Percentiles rank a stretch among this genome's conserved stretches.
These are phyloP conservation scores for Kokia cookei DNA, from an alignment of 441 rosid species.

Conservation along the genomic window DNA sequence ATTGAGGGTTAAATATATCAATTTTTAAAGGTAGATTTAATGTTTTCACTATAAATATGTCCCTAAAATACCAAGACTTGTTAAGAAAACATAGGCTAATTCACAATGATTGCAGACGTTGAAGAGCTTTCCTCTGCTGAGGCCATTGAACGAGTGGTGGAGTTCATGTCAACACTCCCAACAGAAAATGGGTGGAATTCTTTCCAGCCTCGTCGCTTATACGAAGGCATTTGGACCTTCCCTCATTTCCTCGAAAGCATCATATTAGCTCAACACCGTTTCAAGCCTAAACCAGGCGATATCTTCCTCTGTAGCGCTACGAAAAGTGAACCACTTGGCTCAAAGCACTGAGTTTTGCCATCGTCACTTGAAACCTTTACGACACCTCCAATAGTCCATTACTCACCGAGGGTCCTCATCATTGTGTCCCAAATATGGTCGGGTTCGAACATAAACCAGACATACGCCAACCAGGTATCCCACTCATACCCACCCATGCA, in stretches of 20 bases:
- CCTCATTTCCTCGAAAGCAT: slow-evolving; percentile 16
- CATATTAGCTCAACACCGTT: slow-evolving; percentile 18
- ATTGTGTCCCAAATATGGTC: neutral
- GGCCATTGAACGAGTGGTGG: no score
- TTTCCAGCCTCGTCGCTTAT: slow-evolving; percentile 15
- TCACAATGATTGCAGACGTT: no score
- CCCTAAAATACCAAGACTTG: no score
- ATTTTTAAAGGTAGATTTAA: no score
- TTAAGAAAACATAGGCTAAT: no score
- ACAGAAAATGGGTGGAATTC: slow-evolving; percentile 19
- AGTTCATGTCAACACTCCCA: slow-evolving; percentile 16
- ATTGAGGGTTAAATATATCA: no score
- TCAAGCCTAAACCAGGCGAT: slow-evolving; percentile 24
- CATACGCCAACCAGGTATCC: neutral
- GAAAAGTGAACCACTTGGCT: slow-evolving; percentile 45
- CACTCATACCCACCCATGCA: slow-evolving; percentile 11
- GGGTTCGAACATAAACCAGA: neutral
- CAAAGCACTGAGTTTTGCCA: slow-evolving; percentile 12
- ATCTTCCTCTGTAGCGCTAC: slow-evolving; percentile 32
- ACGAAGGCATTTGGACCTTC: slow-evolving; percentile 33
- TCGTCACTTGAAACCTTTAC: neutral
- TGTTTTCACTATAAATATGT: no score
- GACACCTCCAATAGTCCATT: neutral
- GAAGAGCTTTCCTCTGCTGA: no score
- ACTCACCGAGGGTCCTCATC: neutral